phyloP scores from a whole-genome alignment of 345 rosid species.

The Melastoma malabathricum region DNA sequence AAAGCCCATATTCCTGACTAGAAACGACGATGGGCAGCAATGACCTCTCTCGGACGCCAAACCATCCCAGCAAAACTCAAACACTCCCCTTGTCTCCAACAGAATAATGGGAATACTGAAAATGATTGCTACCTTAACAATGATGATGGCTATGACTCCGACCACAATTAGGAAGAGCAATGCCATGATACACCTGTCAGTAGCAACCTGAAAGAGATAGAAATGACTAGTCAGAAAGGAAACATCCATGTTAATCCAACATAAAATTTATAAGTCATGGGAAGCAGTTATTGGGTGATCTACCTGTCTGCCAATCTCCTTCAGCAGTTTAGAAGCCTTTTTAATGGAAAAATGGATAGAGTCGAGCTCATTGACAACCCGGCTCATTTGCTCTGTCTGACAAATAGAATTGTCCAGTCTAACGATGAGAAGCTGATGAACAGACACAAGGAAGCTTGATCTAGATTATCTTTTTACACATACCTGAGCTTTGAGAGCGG shows the following conservation, averaged over 20 bases:
- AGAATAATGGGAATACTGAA: not conserved
- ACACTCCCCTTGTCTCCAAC: not conserved
- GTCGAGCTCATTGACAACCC: constrained; percentile 74
- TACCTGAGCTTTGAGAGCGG: constrained; percentile 75
- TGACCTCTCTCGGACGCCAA: too few species aligned
- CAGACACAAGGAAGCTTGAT: constrained; percentile 9
- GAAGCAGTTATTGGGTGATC: constrained; percentile 13
- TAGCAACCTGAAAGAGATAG: constrained; percentile 40
- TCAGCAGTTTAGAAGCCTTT: constrained; percentile 62
- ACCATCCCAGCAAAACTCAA: not conserved
- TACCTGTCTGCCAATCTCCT: constrained; percentile 82
- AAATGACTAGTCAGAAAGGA: not conserved
- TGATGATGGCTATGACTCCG: constrained; percentile 58
- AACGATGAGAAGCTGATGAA: constrained; percentile 5
- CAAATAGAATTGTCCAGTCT: constrained; percentile 10
- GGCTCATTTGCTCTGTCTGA: constrained; percentile 88
- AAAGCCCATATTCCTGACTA: too few species aligned
- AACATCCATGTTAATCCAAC: not conserved
- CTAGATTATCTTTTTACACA: not conserved
- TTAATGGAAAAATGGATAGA: constrained; percentile 72
- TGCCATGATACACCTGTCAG: constrained; percentile 68
- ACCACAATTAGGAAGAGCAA: constrained; percentile 50
- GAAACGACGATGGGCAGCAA: too few species aligned
- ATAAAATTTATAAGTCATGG: constrained; percentile 1
- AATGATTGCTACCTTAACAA: constrained; percentile 44